A percentile compares a stretch with the other conserved stretches of the same genome.
Evolutionary conservation across 2,329 filamentous ascomycete genomes (phyloP).

Genomic region (Diplodia sapinea): DNA sequence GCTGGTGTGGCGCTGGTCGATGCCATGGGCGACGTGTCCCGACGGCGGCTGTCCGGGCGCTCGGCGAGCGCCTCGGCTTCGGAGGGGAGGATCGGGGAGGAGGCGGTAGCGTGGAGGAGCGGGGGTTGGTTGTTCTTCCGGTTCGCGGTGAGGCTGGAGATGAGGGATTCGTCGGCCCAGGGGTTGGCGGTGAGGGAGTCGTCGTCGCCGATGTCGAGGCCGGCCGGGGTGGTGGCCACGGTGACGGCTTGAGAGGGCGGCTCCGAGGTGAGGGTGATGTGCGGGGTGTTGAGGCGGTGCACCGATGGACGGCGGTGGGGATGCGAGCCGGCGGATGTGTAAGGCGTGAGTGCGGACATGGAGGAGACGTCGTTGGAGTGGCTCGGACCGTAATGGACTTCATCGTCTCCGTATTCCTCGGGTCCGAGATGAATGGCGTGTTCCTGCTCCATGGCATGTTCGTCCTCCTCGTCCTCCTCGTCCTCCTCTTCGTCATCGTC

Average conservation of each 20-base stretch:
- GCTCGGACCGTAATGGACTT: conserved; percentile 7
- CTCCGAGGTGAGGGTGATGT: conserved; percentile 22
- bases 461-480: not conserved
- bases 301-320: conserved; percentile 21
- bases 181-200: conserved; percentile 27
- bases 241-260: conserved; percentile 28
- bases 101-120: conserved; percentile 40
- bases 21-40: conserved; percentile 6
- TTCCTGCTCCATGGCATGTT: conserved; percentile 5
- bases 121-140: conserved; percentile 29
- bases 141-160: conserved; percentile 20
- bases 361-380: conserved; percentile 7
- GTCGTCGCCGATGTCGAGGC: conserved; percentile 10
- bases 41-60: conserved; percentile 13
- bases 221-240: conserved; percentile 23
- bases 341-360: conserved; percentile 15
- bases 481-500: conserved; percentile 62
- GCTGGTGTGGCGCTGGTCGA: not conserved
- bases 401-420: conserved; percentile 27
- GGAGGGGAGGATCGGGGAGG: conserved; percentile 39
- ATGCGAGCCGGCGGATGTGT: conserved; percentile 14
- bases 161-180: conserved; percentile 24
- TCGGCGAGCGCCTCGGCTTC: conserved; percentile 29
- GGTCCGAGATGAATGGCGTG: conserved; percentile 16
- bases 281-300: conserved; percentile 23